Evolutionary conservation across 352 stramenopile species (phyloP).

Genomic region (Phytophthora multivora): DNA sequence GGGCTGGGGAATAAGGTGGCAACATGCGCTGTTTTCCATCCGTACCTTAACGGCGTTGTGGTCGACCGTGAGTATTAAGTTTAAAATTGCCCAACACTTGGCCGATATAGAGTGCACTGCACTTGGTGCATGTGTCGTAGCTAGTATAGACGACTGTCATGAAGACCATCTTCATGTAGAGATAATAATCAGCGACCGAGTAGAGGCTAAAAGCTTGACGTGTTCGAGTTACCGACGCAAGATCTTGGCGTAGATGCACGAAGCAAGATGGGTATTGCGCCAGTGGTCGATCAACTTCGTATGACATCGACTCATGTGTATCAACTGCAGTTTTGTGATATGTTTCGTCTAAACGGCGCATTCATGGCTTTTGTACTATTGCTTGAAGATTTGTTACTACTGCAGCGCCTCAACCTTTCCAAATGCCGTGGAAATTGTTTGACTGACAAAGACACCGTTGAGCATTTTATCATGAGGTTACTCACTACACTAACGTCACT

Average conservation of each 20-base stretch:
- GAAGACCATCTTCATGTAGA: too few species aligned
- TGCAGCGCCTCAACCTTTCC: background rate
- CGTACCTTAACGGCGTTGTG: background rate
- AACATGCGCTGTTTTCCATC: constrained; percentile 6
- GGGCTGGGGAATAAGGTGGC: constrained; percentile 12
- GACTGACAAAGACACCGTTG: constrained; percentile 1
- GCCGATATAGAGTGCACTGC: background rate
- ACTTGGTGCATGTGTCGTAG: background rate
- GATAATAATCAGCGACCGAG: too few species aligned
- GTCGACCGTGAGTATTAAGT: too few species aligned
- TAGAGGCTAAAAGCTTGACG: background rate
- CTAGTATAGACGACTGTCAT: too few species aligned
- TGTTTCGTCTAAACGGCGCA: too few species aligned
- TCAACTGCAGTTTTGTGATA: background rate
- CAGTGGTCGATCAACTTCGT: background rate
- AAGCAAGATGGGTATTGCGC: background rate
- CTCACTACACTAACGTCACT: background rate
- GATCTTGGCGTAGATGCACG: background rate
- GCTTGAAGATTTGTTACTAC: background rate
- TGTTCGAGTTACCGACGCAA: background rate
- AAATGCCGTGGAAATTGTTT: background rate
- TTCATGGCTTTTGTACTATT: too few species aligned
- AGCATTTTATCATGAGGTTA: constrained; percentile 3
- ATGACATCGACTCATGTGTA: background rate
- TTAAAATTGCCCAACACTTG: background rate